Conservation (phyloP, 495 filamentous ascomycete genomes). For the Aspergillus conjunctus region DNA sequence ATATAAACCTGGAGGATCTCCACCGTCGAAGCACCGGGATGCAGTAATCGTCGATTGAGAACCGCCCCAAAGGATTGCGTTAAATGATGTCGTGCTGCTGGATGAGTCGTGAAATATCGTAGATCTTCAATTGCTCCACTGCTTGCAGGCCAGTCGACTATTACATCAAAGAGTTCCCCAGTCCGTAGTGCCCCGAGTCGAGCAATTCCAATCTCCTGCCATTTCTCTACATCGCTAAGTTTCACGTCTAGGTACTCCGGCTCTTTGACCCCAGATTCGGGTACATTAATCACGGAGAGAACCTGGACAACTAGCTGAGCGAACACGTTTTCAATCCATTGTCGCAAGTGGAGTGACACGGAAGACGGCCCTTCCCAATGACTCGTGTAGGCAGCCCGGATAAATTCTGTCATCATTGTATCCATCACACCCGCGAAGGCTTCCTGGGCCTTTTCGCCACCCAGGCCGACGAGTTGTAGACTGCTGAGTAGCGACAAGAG, state of each 20-base stretch:
- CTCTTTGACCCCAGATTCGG: conserved; percentile 25
- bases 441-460: conserved; percentile 71
- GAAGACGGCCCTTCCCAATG: conserved; percentile 60
- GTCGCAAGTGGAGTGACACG: conserved; percentile 58
- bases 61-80: conserved; percentile 70
- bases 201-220: conserved; percentile 77
- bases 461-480: conserved; percentile 71
- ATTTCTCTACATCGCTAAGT: conserved; percentile 68
- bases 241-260: conserved; percentile 45
- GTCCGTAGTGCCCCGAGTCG: conserved; percentile 79
- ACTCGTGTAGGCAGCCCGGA: conserved; percentile 60
- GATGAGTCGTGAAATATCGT: conserved; percentile 59
- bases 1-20: conserved; percentile 91
- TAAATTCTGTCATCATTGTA: conserved; percentile 64
- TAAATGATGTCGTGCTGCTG: conserved; percentile 60
- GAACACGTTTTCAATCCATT: conserved; percentile 75
- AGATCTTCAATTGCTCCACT: conserved; percentile 83
- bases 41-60: conserved; percentile 73
- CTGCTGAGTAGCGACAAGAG: conserved; percentile 60
- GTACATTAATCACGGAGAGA: conserved; percentile 47
- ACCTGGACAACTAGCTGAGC: conserved; percentile 67
- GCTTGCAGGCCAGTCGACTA: conserved; percentile 79
- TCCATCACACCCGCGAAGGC: conserved; percentile 77
- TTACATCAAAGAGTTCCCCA: conserved; percentile 83
- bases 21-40: conserved; percentile 85